Base-by-base conservation (phyloP, 495 filamentous ascomycete genomes). In the Hypoxylon perforatum region DNA sequence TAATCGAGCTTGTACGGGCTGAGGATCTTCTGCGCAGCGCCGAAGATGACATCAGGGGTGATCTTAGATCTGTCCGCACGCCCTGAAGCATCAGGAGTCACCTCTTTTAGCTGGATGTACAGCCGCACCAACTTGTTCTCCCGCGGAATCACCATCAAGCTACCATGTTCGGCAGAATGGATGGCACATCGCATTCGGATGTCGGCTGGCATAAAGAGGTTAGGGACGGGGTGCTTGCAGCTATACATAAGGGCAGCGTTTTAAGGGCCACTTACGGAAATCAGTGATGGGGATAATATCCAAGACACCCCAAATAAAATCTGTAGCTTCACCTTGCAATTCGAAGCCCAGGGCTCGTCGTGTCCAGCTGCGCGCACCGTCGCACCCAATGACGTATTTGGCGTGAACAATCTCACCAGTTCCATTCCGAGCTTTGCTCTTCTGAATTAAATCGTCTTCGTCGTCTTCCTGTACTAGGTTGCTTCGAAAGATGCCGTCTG, bases 351-450 rank as follows among this genome's bases (percentile, higher is more conserved):
- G 79, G 44, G 86, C 81, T 50, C 80, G 80, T 11, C 90, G 77
- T 8, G 87, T 85, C 77, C 84, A 86, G 21, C 84, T 86, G 51
- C 86, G 88, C 3, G 89, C 89, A 0, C 89, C 89, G 70, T 92
- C 90, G 39, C 86, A 88, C 4, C 89, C 90, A 4, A 91, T 81
- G 59, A 92, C 76, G 69, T 90, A 92, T 68, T 88, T 90, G 8
- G 88, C 83, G 19, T 75, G 80, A 3, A 92, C 77, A 1, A 33
- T 18, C 33, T 78, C 77, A 10, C 60, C 69, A 61, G 63, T 87
- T 39, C 71, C 88, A 75, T 25, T 70, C 14, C 75, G 73, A 25
- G 78, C 75, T 21, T 59, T 54, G 59, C 72, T 70, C 30, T 61
- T 63, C 46, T 71, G 73, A 11, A 82, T 70, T 14, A 87, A 67